Percentiles rank a stretch among this genome's conserved stretches.
phyloP scores from a whole-genome alignment of 139 green algal genomes.

The Chlorella sorokiniana region DNA sequence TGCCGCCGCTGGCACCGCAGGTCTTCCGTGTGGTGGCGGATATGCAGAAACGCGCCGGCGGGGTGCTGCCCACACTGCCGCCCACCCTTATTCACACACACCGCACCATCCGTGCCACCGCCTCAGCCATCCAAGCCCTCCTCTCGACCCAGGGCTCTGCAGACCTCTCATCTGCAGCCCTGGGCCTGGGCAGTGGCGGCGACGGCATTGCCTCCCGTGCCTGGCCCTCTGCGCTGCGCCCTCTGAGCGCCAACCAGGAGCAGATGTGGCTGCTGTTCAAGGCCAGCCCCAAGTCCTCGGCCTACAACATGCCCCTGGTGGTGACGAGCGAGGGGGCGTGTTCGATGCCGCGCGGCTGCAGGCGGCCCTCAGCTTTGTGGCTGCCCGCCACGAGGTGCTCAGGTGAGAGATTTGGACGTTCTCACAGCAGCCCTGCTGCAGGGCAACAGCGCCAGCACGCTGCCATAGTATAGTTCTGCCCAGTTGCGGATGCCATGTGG shows the following conservation, averaged over 20 bases:
- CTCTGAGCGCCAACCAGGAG: background rate
- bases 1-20: background rate
- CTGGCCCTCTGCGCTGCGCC: background rate
- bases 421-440: too few relatives aligned
- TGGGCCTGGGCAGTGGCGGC: background rate
- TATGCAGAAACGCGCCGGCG: background rate
- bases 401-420: background rate
- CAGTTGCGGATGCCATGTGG: too few relatives aligned
- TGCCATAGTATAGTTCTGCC: too few relatives aligned
- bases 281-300: background rate
- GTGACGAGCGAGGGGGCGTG: background rate
- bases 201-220: background rate
- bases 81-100: background rate
- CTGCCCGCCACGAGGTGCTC: background rate
- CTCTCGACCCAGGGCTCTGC: background rate
- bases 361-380: background rate
- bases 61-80: background rate
- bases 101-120: background rate
- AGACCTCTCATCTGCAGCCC: background rate
- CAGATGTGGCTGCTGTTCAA: constrained; percentile 7
- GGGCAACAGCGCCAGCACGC: too few relatives aligned
- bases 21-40: background rate
- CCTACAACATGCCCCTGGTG: constrained; percentile 2
- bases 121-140: background rate
- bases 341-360: background rate